Evolutionary conservation across 139 green algal genomes (phyloP), one percentile per base, ranked within the genome.

Genomic region (Diplosphaera chodatii): DNA sequence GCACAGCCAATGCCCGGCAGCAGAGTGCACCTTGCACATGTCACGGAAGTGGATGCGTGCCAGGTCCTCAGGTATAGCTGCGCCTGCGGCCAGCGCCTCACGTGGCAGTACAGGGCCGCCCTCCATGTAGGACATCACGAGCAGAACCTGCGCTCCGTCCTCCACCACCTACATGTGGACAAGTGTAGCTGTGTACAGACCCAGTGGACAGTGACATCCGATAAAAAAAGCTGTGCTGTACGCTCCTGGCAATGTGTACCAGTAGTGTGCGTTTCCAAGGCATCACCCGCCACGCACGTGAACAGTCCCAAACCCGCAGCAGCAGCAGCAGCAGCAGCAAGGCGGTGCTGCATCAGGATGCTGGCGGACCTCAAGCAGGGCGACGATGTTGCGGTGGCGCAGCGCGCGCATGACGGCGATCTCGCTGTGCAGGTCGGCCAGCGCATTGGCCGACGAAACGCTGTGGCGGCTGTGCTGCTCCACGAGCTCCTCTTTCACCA

Each of bases 341-440:
- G n/a, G n/a, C n/a, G n/a, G n/a, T n/a, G n/a, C n/a, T n/a, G n/a
- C n/a, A n/a, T n/a, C n/a, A n/a, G n/a, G n/a, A n/a, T n/a, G n/a
- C n/a, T n/a, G n/a, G n/a, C n/a, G n/a, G n/a, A 23, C 37, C 32
- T 69, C 83, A 65, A 84, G 71, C 74, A 89, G 80, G 32, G 78
- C 66, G 20, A 88, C 80, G 63, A 89, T 86, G 78, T 88, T 84
- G 2, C 66, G 84, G 82, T 97, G 92, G 73, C 90, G 89, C 48
- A 96, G 79, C 74, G 89, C 91, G 66, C 91, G 85, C 81, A 98
- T 82, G 72, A 96, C 93, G 65, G 89, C 84, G 48, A 97, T 93
- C 81, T 97, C 92, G 4, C 88, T 90, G 22, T 79, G 74, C 72
- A 91, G 86, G 64, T 96, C 89, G 0, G 84, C 84, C 10, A 92